Evolutionary conservation across 768 basidiomycete genomes (phyloP), one percentile per base, ranked within the genome.

Genomic region (Russula virescens): DNA sequence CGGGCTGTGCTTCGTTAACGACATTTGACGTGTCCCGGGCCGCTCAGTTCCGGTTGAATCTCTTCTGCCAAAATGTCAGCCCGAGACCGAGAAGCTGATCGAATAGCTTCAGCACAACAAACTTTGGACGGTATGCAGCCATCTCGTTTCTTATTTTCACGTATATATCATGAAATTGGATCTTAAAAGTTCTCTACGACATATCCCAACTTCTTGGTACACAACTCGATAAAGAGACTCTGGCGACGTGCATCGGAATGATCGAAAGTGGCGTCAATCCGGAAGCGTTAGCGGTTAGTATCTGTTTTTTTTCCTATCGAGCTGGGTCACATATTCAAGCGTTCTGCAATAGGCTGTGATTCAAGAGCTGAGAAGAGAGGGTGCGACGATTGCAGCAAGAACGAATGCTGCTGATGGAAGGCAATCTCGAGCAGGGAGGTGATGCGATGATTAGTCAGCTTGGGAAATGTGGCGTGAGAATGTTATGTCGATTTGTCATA

Each of bases 181-280:
- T 34, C 16, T 35, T 21, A 8, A 38, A 58, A 96, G 94, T 89
- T 66, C 79, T 96, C 26, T 81, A 86, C 70, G 92, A 94, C 63
- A 89, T 96, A 59, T 93, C 94, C 21, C 91, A 94, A 74, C 75
- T 95, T 50, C 75, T 96, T 54, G 89, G 94, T 66, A 94, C 94
- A 0, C 84, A 87, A 61, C 80, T 96, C 46, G 92, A 95, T 76
- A 91, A 89, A 69, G 89, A 93, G 71, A 91, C 91, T 2, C 82
- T 96, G n/a, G 91, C 89, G 40, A 94, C 89, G 26, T 96, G 94
- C 72, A 85, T 96, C 25, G 82, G 86, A 45, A 87, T 96, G 88
- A 93, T 96, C 68, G 94, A 96, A 75, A 87, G 84, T 64, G 94
- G 94, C 19, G 90, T 89, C 51, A 96, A 95, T 73, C 91, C 94